These are phyloP conservation scores for Phyllosticta paracitricarpa DNA, from an alignment of 2,329 filamentous ascomycete genomes.

Conservation along the genomic window DNA sequence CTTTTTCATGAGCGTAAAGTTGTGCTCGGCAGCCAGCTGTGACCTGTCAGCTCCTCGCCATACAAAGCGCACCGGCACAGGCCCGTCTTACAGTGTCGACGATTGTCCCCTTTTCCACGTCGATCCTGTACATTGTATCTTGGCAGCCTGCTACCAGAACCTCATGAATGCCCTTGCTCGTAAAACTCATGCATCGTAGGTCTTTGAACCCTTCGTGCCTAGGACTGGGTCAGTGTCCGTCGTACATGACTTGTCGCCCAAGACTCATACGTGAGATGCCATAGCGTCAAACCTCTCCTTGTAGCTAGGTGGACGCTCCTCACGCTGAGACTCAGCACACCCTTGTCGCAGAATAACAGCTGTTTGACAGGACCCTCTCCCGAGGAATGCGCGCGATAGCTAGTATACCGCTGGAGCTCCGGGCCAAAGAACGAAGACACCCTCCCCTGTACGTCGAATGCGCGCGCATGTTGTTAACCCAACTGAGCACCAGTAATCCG, in stretches of 20 bases:
- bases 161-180: constrained; percentile 71
- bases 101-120: constrained; percentile 46
- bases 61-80: neutral
- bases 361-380: constrained; percentile 75
- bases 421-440: constrained; percentile 80
- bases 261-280: constrained; percentile 64
- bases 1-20: constrained; percentile 88
- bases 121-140: constrained; percentile 69
- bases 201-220: constrained; percentile 72
- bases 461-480: neutral
- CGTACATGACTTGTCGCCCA: constrained; percentile 2
- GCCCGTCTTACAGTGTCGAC: constrained; percentile 26
- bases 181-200: constrained; percentile 90
- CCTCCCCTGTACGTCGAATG: constrained; percentile 52
- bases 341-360: constrained; percentile 82
- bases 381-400: constrained; percentile 67
- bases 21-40: constrained; percentile 58
- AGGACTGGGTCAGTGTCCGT: constrained; percentile 7
- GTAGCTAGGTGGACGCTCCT: constrained; percentile 82
- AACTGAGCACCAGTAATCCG: neutral
- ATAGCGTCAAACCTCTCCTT: constrained; percentile 71
- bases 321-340: constrained; percentile 74
- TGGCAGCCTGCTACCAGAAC: constrained; percentile 84
- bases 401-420: constrained; percentile 82
- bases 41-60: neutral